A percentile compares a stretch with the other conserved stretches of the same genome.
phyloP scores from a whole-genome alignment of 805 yeast genomes.

The Wickerhamiella domercqiae region DNA sequence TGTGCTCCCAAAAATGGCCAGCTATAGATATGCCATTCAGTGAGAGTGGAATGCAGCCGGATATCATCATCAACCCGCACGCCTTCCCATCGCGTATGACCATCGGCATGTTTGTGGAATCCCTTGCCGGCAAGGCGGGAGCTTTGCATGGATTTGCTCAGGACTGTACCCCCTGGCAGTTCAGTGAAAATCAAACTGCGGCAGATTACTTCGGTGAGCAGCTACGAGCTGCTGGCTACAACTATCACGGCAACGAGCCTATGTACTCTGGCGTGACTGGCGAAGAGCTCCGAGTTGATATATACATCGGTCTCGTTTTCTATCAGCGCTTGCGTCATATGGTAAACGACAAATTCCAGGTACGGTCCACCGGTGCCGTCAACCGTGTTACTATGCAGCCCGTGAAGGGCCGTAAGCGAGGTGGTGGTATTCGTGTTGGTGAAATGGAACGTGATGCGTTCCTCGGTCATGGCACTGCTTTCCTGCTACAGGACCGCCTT shows the following conservation, averaged over 20 bases:
- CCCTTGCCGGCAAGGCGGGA: constrained; percentile 97
- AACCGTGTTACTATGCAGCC: constrained; percentile 97
- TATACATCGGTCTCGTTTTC: constrained; percentile 91
- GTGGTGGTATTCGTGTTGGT: constrained; percentile 99
- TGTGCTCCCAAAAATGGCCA: constrained; percentile 97
- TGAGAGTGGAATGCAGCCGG: constrained; percentile 94
- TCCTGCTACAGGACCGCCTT: constrained; percentile 82
- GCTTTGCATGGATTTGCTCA: constrained; percentile 96
- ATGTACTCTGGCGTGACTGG: constrained; percentile 98
- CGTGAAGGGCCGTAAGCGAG: constrained; percentile 95
- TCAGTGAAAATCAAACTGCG: constrained; percentile 83
- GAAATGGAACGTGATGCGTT: constrained; percentile 99
- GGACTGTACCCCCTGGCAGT: constrained; percentile 93
- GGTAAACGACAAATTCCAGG: constrained; percentile 99
- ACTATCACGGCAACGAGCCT: constrained; percentile 97
- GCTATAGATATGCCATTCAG: constrained; percentile 92
- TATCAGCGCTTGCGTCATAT: constrained; percentile 97
- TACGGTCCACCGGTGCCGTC: constrained; percentile 96
- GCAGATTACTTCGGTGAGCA: constrained; percentile 97
- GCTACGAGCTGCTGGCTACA: constrained; percentile 72
- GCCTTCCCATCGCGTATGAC: constrained; percentile 99
- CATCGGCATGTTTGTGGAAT: constrained; percentile 98
- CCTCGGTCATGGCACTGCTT: constrained; percentile 96
- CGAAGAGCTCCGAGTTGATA: constrained; percentile 90
- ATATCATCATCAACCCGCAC: constrained; percentile 93